These are phyloP conservation scores for Pyrus hybrid DNA, from an alignment of 331 rosid genomes.

Conservation along the genomic window DNA sequence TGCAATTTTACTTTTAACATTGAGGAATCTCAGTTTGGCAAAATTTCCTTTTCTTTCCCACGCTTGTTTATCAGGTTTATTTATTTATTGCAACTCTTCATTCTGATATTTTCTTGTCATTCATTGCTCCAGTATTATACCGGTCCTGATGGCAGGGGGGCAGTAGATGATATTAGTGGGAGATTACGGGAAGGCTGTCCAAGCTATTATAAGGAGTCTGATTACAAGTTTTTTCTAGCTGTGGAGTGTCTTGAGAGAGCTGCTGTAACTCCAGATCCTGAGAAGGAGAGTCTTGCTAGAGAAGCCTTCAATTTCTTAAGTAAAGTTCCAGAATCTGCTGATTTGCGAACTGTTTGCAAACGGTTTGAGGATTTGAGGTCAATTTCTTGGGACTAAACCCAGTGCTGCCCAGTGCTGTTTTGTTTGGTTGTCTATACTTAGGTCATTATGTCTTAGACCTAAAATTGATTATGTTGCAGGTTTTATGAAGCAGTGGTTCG, in stretches of 20 bases:
- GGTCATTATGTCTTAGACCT: constrained; percentile 21
- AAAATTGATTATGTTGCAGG: constrained; percentile 37
- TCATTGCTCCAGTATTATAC: constrained; percentile 65
- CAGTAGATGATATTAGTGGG: constrained; percentile 90
- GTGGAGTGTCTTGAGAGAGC: constrained; percentile 96
- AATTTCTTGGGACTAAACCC: constrained; percentile 10
- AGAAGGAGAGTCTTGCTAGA: constrained; percentile 74
- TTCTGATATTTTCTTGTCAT: constrained; percentile 11
- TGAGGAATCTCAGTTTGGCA: constrained; percentile 12
- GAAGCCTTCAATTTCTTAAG: constrained; percentile 79
- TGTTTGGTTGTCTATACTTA: neutral
- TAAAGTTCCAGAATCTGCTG: constrained; percentile 95
- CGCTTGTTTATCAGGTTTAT: neutral
- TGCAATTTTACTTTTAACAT: constrained; percentile 15
- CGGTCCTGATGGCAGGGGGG: constrained; percentile 96
- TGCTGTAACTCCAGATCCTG: constrained; percentile 60
- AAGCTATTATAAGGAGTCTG: constrained; percentile 96
- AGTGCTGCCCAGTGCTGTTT: neutral
- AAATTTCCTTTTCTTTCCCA: neutral
- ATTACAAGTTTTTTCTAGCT: constrained; percentile 87
- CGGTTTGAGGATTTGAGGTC: constrained; percentile 95
- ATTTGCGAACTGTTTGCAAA: constrained; percentile 80
- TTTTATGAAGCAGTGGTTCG: constrained; percentile 96
- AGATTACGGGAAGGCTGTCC: constrained; percentile 92
- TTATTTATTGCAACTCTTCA: constrained; percentile 1